A percentile compares a stretch with the other conserved stretches of the same genome.
Conservation (phyloP, 345 rosid genomes). For the Gossypium stocksii region DNA sequence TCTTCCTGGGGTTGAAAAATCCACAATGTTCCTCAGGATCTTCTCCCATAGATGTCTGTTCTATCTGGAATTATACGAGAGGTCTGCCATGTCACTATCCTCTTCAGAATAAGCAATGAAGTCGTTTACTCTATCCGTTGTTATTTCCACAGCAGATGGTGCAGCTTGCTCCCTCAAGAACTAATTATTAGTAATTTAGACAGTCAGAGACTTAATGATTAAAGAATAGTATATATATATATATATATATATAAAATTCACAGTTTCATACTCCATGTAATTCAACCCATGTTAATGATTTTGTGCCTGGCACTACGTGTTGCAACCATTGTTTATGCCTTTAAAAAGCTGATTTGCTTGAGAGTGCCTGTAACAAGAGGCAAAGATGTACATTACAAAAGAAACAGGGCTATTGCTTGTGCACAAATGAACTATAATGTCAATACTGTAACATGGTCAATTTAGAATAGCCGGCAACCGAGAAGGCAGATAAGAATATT, state of each 20-base stretch:
- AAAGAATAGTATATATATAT: neutral
- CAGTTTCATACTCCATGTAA: neutral
- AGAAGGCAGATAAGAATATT: neutral
- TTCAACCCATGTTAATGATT: slow-evolving; percentile 68
- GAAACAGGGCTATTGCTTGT: neutral
- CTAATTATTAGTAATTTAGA: slow-evolving; percentile 33
- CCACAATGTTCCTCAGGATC: slow-evolving; percentile 46
- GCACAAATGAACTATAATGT: neutral
- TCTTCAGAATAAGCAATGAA: slow-evolving; percentile 63
- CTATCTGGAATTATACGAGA: slow-evolving; percentile 35
- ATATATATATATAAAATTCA: neutral
- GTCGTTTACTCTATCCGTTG: slow-evolving; percentile 64
- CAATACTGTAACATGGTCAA: slow-evolving; percentile 8
- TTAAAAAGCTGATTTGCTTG: slow-evolving; percentile 85
- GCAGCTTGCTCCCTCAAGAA: slow-evolving; percentile 94
- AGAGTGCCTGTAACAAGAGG: slow-evolving; percentile 60
- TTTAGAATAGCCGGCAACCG: slow-evolving; percentile 2
- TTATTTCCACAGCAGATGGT: slow-evolving; percentile 72
- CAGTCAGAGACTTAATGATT: slow-evolving; percentile 4
- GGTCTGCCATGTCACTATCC: slow-evolving; percentile 54
- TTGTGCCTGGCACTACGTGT: slow-evolving; percentile 92
- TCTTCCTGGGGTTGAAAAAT: slow-evolving; percentile 40
- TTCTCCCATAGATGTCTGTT: slow-evolving; percentile 66
- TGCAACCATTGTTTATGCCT: slow-evolving; percentile 88
- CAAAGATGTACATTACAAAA: neutral